Base-by-base conservation (phyloP, 352 stramenopile species). In the Phytophthora crassamura region DNA sequence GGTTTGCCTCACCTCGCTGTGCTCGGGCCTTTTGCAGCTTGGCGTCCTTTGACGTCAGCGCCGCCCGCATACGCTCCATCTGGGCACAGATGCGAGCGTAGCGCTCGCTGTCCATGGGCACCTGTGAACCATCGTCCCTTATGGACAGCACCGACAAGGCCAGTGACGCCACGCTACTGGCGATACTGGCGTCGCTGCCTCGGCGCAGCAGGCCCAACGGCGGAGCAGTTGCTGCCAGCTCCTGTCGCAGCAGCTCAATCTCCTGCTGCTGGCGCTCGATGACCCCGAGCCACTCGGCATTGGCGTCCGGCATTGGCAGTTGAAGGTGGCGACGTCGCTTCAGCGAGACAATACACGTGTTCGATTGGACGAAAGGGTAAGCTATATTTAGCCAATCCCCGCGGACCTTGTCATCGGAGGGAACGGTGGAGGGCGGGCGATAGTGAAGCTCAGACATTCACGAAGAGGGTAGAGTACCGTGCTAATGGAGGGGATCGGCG, bases 401-500 rank as follows among this genome's bases (percentile, higher is more conserved):
- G 41, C n/a, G 10, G 20, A 4, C 14, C 25, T 52, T n/a, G 18
- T 49, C 42, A 4, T 30, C 16, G 42, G 22, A 59, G 10, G 20
- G 49, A 62, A 57, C 48, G 62, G 52, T 74, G 66, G 66, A 59
- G 35, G 52, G 53, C 22, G 59, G 53, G 53, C 47, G 43, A 56
- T 67, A 67, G 46, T 58, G 11, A 62, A 56, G 18, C 41, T 18
- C 32, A 70, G 38, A 61, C 51, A 59, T 68, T 67, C 40, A 48
- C 49, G 38, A 69, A 75, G 62, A 63, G 47, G 54, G 41, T 59
- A 12, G 38, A 59, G 53, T 42, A 63, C 22, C 38, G 70, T 54
- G 28, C 48, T 16, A 56, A 91, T 91, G 83, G 83, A 91, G 71
- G 83, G 83, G 40, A 64, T 89, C 18, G 80, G 80, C 43, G 81